A percentile compares a stretch with the other conserved stretches of the same genome.
Evolutionary conservation across 1,139 yeast genomes (phyloP).

Genomic region (Fermentozyma sake): DNA sequence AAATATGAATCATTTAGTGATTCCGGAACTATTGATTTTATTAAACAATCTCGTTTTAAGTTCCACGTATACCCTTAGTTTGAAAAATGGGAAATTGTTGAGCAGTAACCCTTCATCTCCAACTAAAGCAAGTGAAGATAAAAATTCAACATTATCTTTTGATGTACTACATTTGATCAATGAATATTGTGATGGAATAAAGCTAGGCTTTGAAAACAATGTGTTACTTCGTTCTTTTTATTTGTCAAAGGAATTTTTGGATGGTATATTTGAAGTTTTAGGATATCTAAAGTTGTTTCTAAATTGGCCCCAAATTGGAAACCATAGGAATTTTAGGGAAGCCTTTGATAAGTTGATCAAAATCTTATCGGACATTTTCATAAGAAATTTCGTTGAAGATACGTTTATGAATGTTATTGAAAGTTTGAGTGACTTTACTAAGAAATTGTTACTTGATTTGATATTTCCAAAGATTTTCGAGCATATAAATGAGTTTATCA

Average conservation of each 20-base stretch:
- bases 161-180: slow-evolving; percentile 35
- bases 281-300: slow-evolving; percentile 30
- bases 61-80: slow-evolving; percentile 29
- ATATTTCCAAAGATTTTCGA: slow-evolving; percentile 36
- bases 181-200: slow-evolving; percentile 28
- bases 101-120: slow-evolving; percentile 36
- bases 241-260: slow-evolving; percentile 31
- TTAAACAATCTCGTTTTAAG: slow-evolving; percentile 38
- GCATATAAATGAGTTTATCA: slow-evolving; percentile 34
- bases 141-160: slow-evolving; percentile 21
- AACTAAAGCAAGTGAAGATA: slow-evolving; percentile 8
- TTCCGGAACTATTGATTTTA: slow-evolving; percentile 38
- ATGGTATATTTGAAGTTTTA: slow-evolving; percentile 36
- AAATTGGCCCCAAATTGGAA: slow-evolving; percentile 19
- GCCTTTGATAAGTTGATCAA: slow-evolving; percentile 21
- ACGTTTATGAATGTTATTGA: slow-evolving; percentile 19
- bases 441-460: slow-evolving; percentile 27
- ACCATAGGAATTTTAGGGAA: slow-evolving; percentile 15
- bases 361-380: slow-evolving; percentile 28
- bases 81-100: slow-evolving; percentile 32
- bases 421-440: slow-evolving; percentile 19
- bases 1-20: slow-evolving; percentile 15
- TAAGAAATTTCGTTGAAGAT: slow-evolving; percentile 20
- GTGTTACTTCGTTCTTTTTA: slow-evolving; percentile 21
- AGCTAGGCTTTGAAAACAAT: slow-evolving; percentile 24